A percentile compares a stretch with the other conserved stretches of the same genome.
Conservation (phyloP, 805 yeast genomes). For the Teunomyces gatunensis region DNA sequence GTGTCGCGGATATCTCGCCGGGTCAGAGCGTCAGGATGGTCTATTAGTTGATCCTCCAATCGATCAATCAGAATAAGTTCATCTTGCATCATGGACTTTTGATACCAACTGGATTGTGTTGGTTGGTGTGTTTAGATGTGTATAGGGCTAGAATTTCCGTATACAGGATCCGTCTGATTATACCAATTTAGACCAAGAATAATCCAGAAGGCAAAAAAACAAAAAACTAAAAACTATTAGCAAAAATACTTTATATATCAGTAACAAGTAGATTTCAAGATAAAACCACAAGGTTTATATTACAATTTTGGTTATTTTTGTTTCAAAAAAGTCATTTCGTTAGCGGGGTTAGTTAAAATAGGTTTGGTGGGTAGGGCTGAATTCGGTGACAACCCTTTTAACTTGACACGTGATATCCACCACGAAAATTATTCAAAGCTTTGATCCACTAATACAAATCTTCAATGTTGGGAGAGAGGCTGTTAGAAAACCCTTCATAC, state of each 20-base stretch:
- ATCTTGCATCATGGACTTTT: conserved; percentile 12
- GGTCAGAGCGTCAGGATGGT: conserved; percentile 38
- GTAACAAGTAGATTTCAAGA: too few relatives aligned
- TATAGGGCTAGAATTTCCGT: neutral
- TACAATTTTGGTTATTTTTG: too few relatives aligned
- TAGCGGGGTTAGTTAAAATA: too few relatives aligned
- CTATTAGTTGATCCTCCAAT: conserved; percentile 47
- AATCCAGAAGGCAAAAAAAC: neutral
- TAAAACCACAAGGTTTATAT: too few relatives aligned
- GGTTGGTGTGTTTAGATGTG: neutral
- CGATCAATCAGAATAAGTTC: conserved; percentile 39
- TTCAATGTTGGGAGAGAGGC: neutral
- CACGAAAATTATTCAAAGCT: neutral
- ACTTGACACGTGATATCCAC: neutral
- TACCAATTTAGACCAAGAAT: too few relatives aligned
- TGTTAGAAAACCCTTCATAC: neutral
- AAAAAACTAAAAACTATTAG: too few relatives aligned
- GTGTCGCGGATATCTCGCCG: conserved; percentile 26
- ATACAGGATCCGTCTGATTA: neutral
- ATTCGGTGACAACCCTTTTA: too few relatives aligned
- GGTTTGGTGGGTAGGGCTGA: too few relatives aligned
- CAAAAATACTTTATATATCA: too few relatives aligned
- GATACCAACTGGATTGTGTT: neutral
- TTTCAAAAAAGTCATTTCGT: too few relatives aligned
- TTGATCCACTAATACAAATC: neutral